Evolutionary conservation across 83 land plant genomes (phyloP), one percentile per base, ranked within the genome.

Genomic region (Picea engelmannii): DNA sequence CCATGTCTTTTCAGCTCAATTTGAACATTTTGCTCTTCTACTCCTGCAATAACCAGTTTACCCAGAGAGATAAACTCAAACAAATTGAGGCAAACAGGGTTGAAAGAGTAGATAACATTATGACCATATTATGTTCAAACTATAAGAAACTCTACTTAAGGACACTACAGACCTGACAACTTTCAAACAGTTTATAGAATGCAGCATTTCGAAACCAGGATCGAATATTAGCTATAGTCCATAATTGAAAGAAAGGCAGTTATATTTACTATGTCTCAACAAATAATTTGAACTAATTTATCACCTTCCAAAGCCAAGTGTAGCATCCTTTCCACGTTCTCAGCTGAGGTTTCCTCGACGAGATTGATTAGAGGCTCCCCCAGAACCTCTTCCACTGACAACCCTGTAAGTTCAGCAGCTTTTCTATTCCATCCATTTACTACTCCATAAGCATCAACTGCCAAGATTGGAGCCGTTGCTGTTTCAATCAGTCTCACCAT

Each of bases 391-490:
- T 88, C 89, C 52, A 90, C 85, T 49, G 92, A 83, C 66, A 90
- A 85, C 62, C 95, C 91, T 23, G 95, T 94, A 27, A 94, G 78
- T 44, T 90, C 92, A 42, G 94, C 84, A 78, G 92, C 89, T 66
- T 94, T 94, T 47, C 87, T 52, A 78, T 94, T 94, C 96, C 96
- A 94, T 11, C 96, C 96, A 86, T 94, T 94, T 61, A 94, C 81
- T 3, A 87, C 62, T 15, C 96, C 95, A 80, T 82, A 78, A 10
- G 76, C 74, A 82, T 94, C 96, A 68, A 94, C 90, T 4, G 96
- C 96, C 66, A 94, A 80, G 62, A 94, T 94, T 40, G 96, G 96
- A 47, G 86, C 96, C 11, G 88, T 88, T 6, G 96, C 96, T 58
- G 96, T 94, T 79, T 94, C 96, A 78, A 94, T 94, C 38, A 94